Conservation (phyloP, 805 yeast species). For the Ascoidea tarda region DNA sequence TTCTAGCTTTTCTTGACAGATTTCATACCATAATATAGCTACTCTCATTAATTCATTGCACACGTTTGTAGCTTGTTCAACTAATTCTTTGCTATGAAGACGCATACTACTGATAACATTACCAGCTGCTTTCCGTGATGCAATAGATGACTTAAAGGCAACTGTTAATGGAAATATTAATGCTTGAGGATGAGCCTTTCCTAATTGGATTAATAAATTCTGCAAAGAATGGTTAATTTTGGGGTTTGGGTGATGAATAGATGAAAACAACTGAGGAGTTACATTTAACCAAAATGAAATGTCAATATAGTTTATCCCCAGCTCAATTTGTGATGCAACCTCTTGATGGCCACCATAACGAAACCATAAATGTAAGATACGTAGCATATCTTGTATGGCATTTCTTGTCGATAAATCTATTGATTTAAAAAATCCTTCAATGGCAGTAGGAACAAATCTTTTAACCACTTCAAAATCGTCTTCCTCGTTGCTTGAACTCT, state of each 20-base stretch:
- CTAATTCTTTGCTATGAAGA: conserved; percentile 69
- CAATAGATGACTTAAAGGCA: conserved; percentile 87
- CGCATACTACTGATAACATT: conserved; percentile 89
- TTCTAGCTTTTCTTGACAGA: conserved; percentile 96
- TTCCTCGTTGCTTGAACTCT: conserved; percentile 11
- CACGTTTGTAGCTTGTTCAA: conserved; percentile 89
- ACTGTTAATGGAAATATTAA: conserved; percentile 90
- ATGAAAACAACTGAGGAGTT: conserved; percentile 87
- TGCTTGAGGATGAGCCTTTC: conserved; percentile 95
- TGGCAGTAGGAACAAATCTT: conserved; percentile 90
- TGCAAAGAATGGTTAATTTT: conserved; percentile 69
- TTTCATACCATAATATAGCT: conserved; percentile 94
- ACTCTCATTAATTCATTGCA: conserved; percentile 87
- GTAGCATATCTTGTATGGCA: conserved; percentile 83
- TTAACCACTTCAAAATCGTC: conserved; percentile 41
- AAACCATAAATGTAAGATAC: conserved; percentile 89
- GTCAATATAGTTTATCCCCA: conserved; percentile 80
- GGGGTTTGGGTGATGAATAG: conserved; percentile 90
- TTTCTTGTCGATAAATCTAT: conserved; percentile 77
- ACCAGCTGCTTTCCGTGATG: conserved; percentile 84
- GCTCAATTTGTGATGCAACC: conserved; percentile 80
- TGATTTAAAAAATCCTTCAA: conserved; percentile 90
- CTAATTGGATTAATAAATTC: conserved; percentile 72
- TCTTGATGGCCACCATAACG: conserved; percentile 89
- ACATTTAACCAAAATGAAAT: conserved; percentile 94